Evolutionary conservation across 2,329 filamentous ascomycete genomes (phyloP).

Genomic region (Teratosphaeria zuluensis): DNA sequence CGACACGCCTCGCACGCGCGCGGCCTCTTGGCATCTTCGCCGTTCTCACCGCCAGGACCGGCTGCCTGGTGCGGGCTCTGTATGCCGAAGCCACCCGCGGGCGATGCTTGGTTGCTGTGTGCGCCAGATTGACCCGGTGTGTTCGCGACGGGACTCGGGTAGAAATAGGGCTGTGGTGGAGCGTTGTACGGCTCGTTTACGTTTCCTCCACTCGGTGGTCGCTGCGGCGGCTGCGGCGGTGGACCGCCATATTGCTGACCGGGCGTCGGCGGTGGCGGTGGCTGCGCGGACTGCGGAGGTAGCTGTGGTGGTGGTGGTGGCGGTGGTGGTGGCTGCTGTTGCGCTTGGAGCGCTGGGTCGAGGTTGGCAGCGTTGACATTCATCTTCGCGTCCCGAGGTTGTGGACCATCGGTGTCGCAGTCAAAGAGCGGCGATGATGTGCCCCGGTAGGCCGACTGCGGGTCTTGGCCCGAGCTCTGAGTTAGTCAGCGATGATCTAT

Average conservation of each 20-base stretch:
- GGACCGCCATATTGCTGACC: background rate
- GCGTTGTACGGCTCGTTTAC: background rate
- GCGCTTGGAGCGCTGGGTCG: background rate
- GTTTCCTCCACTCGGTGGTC: background rate
- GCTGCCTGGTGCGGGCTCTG: background rate
- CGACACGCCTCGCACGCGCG: constrained; percentile 40
- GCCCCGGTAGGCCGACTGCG: background rate
- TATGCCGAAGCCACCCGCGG: background rate
- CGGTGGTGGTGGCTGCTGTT: background rate
- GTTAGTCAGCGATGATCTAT: background rate
- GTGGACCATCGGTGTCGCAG: background rate
- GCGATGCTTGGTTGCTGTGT: background rate
- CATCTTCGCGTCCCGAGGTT: background rate
- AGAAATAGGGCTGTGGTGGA: background rate
- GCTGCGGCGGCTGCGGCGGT: background rate
- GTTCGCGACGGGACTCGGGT: background rate
- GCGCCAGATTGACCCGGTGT: background rate
- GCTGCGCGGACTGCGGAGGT: background rate
- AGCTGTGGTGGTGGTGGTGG: background rate
- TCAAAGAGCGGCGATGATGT: background rate
- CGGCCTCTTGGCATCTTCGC: constrained; percentile 35
- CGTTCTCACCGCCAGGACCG: constrained; percentile 1
- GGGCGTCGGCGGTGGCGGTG: background rate
- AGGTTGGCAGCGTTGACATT: background rate
- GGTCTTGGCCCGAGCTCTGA: background rate